Evolutionary conservation across 352 stramenopile genomes (phyloP), one percentile per base, ranked within the genome.

Genomic region (Phytophthora meadii): DNA sequence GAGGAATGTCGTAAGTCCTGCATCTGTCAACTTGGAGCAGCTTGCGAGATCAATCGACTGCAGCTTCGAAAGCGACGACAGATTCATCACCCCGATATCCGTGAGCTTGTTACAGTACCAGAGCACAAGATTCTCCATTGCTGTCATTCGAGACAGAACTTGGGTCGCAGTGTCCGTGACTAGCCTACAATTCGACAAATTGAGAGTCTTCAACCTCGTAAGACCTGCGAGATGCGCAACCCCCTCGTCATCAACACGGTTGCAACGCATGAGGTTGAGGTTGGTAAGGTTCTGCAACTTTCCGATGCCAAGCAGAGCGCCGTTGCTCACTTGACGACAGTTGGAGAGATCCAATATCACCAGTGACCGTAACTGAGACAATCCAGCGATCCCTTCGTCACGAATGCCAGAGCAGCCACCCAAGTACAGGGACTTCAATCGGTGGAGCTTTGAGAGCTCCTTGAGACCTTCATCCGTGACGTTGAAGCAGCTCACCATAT

Each of bases 51-150:
- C 86, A 4, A 94, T 66, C 15, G 82, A 83, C 61, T 87, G 72
- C 22, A 94, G 72, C 25, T 79, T 87, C 3, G 54, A 70, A 3
- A 93, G 72, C 1, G 49, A 30, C 7, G 65, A 54, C 17, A 93
- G 61, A 4, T 75, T 70, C 3, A 62, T 10, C 15, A 93, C 72
- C 3, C 80, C 86, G 0, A 24, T 24, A 66, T 96, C 86, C 0
- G 82, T 93, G 24, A 97, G 73, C 61, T 93, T 93, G 71, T 89
- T 90, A 67, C 87, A 97, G 68, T 95, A 91, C 77, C 86, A 90
- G 8, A 97, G 62, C 32, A 90, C 78, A 8, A 97, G 70, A 30
- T 76, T 83, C 52, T 92, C 70, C 5, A 96, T 61, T 5, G 63
- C 44, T 15, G 68, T 65, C 63, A 93, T 81, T 30, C 68, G 59